Evolutionary conservation across 768 basidiomycete species (phyloP).

Genomic region (Auriscalpium vulgare): DNA sequence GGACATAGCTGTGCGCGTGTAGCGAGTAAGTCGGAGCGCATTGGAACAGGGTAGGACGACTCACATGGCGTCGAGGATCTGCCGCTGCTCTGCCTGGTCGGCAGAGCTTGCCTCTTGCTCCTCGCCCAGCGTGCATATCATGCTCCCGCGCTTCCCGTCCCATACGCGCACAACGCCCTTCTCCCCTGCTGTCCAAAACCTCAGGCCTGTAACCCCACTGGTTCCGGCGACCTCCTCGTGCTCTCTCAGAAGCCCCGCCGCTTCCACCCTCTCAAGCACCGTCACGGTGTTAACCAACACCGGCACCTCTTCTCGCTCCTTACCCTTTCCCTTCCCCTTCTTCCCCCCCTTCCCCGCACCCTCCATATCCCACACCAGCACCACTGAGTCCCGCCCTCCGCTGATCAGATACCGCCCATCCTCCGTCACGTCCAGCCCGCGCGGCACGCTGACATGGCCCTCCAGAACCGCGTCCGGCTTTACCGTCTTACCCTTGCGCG

Average conservation of each 20-base stretch:
- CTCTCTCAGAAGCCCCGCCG: constrained; percentile 60
- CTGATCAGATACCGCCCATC: constrained; percentile 90
- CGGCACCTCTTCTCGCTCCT: constrained; percentile 41
- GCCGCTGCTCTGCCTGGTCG: constrained; percentile 71
- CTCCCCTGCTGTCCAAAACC: constrained; percentile 87
- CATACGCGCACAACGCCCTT: constrained; percentile 82
- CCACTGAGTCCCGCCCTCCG: constrained; percentile 89
- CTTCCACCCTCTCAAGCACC: constrained; percentile 79
- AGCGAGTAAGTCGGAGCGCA: constrained; percentile 2
- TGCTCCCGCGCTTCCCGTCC: constrained; percentile 63
- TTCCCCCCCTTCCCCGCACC: constrained; percentile 16
- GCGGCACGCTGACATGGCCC: constrained; percentile 90
- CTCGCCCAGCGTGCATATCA: constrained; percentile 51
- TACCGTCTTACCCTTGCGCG: constrained; percentile 45
- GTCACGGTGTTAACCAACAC: constrained; percentile 73
- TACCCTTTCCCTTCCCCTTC: constrained; percentile 39
- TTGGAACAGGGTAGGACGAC: constrained; percentile 21
- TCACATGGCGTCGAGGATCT: constrained; percentile 78
- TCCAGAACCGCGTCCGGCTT: constrained; percentile 80
- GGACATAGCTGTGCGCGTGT: constrained; percentile 49
- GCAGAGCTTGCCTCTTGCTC: constrained; percentile 39
- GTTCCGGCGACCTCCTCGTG: constrained; percentile 43
- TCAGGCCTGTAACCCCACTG: constrained; percentile 34
- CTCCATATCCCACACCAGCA: constrained; percentile 82
- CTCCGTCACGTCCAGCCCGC: constrained; percentile 75